phyloP scores from a whole-genome alignment of 768 basidiomycete genomes.

The Kwoniella botswanensis region DNA sequence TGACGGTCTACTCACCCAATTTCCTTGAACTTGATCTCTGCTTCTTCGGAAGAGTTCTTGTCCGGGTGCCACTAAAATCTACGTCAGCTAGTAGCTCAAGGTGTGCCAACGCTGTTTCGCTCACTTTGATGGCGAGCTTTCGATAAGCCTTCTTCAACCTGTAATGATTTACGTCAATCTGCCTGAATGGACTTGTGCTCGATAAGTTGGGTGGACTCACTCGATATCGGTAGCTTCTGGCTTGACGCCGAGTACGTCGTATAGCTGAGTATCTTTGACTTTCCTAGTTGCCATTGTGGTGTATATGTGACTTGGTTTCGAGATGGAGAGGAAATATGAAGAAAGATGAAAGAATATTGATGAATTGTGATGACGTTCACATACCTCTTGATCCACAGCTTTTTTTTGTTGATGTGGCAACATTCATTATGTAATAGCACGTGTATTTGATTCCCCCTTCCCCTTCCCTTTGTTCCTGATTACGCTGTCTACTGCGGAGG shows the following conservation, averaged over 20 bases:
- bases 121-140: slow-evolving; percentile 88
- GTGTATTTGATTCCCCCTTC: background rate
- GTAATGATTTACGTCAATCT: background rate
- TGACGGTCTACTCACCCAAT: slow-evolving; percentile 87
- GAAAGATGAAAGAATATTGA: background rate
- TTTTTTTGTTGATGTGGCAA: slow-evolving; percentile 1
- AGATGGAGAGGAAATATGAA: background rate
- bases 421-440: background rate
- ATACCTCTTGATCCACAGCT: background rate
- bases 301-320: background rate
- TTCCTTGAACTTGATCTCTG: slow-evolving; percentile 95
- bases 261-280: slow-evolving; percentile 57
- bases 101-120: background rate
- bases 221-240: slow-evolving; percentile 58
- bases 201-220: slow-evolving; percentile 26
- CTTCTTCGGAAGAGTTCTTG: slow-evolving; percentile 90
- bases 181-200: background rate
- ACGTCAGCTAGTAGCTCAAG: slow-evolving; percentile 11
- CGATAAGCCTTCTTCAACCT: slow-evolving; percentile 90
- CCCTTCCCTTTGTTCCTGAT: slow-evolving; percentile 1
- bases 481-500: background rate
- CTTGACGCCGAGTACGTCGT: slow-evolving; percentile 57
- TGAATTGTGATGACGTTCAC: slow-evolving; percentile 10
- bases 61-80: slow-evolving; percentile 82
- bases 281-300: slow-evolving; percentile 38